A percentile compares a stretch with the other conserved stretches of the same genome.
phyloP scores from a whole-genome alignment of 352 stramenopile genomes.

The Pythium phragmitis region DNA sequence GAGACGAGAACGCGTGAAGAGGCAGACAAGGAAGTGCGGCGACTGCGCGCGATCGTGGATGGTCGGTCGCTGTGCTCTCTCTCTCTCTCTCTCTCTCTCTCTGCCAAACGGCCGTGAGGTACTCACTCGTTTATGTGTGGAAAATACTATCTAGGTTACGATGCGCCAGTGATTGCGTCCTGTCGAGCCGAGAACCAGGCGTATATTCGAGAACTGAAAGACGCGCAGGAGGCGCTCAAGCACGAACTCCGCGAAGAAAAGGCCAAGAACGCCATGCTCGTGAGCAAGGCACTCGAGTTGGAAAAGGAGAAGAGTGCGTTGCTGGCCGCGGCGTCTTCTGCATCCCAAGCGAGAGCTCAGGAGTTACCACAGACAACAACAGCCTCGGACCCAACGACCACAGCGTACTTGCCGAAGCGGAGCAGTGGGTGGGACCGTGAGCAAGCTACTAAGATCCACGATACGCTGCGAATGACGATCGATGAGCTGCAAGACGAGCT shows the following conservation, averaged over 20 bases:
- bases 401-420: not conserved
- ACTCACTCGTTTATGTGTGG: not conserved
- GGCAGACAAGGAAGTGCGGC: constrained; percentile 68
- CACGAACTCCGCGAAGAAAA: constrained; percentile 71
- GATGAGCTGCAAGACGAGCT: constrained; percentile 82
- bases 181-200: constrained; percentile 60
- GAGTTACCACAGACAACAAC: not conserved
- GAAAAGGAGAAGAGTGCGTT: constrained; percentile 70
- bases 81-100: not conserved
- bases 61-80: constrained; percentile 14
- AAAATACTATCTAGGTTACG: constrained; percentile 31
- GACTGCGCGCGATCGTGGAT: constrained; percentile 65
- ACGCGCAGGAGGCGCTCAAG: constrained; percentile 51
- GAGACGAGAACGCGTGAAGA: constrained; percentile 73
- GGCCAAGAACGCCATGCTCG: constrained; percentile 71
- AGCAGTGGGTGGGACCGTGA: constrained; percentile 61
- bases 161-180: constrained; percentile 48
- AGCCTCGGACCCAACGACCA: not conserved
- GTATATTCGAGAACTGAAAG: constrained; percentile 65
- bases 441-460: constrained; percentile 67
- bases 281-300: constrained; percentile 65
- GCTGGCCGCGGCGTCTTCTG: constrained; percentile 4
- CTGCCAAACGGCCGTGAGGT: not conserved
- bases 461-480: constrained; percentile 68
- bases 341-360: not conserved